These are phyloP conservation scores for Nevesoporus exiguus DNA, from an alignment of 768 basidiomycete genomes.

Conservation along the genomic window DNA sequence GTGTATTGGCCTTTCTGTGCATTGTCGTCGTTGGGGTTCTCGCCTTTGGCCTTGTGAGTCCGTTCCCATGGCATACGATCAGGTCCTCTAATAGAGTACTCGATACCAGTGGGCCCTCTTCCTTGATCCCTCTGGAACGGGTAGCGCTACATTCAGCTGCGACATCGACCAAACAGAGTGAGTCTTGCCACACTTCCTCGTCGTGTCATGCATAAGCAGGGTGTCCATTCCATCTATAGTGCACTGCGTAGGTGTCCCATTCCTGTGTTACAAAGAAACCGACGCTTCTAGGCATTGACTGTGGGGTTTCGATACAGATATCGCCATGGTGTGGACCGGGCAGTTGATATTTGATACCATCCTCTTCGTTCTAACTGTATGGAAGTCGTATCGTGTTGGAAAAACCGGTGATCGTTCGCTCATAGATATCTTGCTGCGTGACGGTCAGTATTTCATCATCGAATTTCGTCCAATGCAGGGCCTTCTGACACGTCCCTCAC, in stretches of 20 bases:
- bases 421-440: conserved; percentile 14
- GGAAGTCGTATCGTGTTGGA: conserved; percentile 8
- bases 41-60: conserved; percentile 7
- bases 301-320: neutral
- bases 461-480: neutral
- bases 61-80: too few relatives aligned
- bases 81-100: neutral
- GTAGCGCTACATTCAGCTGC: too few relatives aligned
- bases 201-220: neutral
- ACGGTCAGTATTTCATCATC: conserved; percentile 9
- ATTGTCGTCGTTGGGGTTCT: neutral
- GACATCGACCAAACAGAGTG: neutral
- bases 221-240: neutral
- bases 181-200: neutral
- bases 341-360: conserved; percentile 21
- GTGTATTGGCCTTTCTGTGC: conserved; percentile 3
- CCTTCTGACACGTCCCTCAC: neutral
- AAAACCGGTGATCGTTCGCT: conserved; percentile 3
- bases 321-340: conserved; percentile 4
- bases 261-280: neutral
- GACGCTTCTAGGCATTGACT: neutral
- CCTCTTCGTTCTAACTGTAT: conserved; percentile 21
- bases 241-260: conserved; percentile 10
- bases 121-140: neutral
- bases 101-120: conserved; percentile 12